Conservation (phyloP, 2,329 filamentous ascomycete genomes). For the Microsporum canis region DNA sequence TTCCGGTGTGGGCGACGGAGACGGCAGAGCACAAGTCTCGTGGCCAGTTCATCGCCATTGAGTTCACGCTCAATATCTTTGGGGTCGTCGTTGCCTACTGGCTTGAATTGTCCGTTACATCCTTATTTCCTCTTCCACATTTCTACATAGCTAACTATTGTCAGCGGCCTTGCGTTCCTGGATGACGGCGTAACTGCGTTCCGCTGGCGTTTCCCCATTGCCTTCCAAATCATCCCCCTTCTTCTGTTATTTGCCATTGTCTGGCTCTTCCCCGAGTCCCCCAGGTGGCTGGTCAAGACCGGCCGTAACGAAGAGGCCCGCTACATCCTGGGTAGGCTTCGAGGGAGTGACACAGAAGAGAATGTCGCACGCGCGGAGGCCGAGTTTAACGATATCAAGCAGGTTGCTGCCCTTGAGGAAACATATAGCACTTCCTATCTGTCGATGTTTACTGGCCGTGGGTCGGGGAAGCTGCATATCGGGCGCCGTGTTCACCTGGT, state of each 20-base stretch:
- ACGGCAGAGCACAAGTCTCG: conserved; percentile 56
- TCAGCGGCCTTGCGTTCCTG: conserved; percentile 48
- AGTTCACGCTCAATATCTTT: conserved; percentile 63
- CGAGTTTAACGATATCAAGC: conserved; percentile 58
- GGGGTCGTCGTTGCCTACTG: conserved; percentile 55
- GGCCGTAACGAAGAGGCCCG: conserved; percentile 56
- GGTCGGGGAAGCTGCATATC: conserved; percentile 54
- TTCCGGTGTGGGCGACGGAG: conserved; percentile 61
- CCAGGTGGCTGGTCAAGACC: conserved; percentile 47
- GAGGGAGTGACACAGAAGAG: conserved; percentile 43
- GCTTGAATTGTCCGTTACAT: conserved; percentile 38
- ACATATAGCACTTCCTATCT: conserved; percentile 47
- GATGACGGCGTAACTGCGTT: conserved; percentile 47
- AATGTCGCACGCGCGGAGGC: conserved; percentile 39
- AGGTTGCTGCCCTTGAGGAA: conserved; percentile 51
- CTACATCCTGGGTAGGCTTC: conserved; percentile 53
- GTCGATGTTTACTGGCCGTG: conserved; percentile 56
- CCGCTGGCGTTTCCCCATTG: conserved; percentile 57
- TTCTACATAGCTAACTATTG: conserved; percentile 7
- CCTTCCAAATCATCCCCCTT: conserved; percentile 57
- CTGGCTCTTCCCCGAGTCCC: conserved; percentile 58
- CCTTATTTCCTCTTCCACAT: conserved; percentile 11
- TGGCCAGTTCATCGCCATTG: conserved; percentile 58
- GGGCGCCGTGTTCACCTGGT: conserved; percentile 58
- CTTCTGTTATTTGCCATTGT: conserved; percentile 45